These are phyloP conservation scores for Colletotrichum melonis DNA, from an alignment of 2,329 filamentous ascomycete species.

Conservation along the genomic window DNA sequence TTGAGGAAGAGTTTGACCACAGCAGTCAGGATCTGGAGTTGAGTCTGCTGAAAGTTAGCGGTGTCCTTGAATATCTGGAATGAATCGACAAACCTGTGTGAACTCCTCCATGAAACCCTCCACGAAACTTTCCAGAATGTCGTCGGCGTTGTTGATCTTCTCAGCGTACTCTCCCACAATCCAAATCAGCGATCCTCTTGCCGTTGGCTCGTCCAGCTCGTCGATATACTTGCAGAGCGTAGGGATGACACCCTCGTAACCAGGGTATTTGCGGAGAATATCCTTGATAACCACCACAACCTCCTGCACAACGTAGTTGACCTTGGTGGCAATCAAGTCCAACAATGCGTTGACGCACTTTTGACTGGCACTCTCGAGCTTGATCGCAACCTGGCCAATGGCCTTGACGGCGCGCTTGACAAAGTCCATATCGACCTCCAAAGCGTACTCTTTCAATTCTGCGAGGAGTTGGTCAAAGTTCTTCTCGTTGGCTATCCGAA, in stretches of 20 bases:
- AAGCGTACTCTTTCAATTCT: constrained; percentile 95
- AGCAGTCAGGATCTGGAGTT: constrained; percentile 95
- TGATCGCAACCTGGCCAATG: constrained; percentile 98
- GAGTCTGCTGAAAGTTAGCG: constrained; percentile 70
- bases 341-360: constrained; percentile 95
- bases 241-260: constrained; percentile 97
- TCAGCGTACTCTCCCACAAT: constrained; percentile 99
- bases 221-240: constrained; percentile 97
- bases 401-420: constrained; percentile 93
- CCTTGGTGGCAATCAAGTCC: constrained; percentile 95
- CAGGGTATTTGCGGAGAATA: constrained; percentile 96
- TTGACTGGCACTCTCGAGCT: constrained; percentile 94
- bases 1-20: constrained; percentile 98
- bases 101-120: constrained; percentile 97
- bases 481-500: constrained; percentile 96
- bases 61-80: not conserved
- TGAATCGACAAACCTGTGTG: constrained; percentile 74
- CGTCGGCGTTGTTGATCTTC: constrained; percentile 98
- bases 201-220: constrained; percentile 93
- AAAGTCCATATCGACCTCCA: constrained; percentile 99
- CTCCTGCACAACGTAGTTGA: constrained; percentile 99
- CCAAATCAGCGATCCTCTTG: constrained; percentile 93
- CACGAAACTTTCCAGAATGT: constrained; percentile 91
- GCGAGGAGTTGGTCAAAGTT: constrained; percentile 96
- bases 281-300: constrained; percentile 99